Evolutionary conservation across 768 basidiomycete genomes (phyloP).

Genomic region (Boletus coccyginus): DNA sequence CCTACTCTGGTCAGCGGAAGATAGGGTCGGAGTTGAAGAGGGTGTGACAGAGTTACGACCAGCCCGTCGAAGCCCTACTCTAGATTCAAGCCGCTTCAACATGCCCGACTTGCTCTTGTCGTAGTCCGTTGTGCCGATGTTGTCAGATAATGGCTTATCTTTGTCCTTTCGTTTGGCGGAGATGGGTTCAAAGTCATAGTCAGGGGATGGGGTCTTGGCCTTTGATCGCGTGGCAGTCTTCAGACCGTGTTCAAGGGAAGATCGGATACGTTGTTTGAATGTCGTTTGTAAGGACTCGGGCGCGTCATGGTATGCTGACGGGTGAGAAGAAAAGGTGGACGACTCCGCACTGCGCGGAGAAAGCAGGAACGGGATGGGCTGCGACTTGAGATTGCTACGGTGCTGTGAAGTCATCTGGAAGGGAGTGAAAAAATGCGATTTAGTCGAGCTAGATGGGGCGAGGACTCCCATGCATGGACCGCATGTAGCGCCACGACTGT

Average conservation of each 20-base stretch:
- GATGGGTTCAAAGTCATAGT: conserved; percentile 43
- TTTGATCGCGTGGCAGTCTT: conserved; percentile 62
- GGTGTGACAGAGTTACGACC: conserved; percentile 40
- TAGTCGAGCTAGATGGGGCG: conserved; percentile 38
- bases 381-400: conserved; percentile 34
- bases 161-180: conserved; percentile 46
- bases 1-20: conserved; percentile 24
- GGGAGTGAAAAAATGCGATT: conserved; percentile 39
- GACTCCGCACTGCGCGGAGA: conserved; percentile 42
- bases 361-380: conserved; percentile 35
- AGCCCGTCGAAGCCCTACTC: conserved; percentile 47
- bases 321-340: conserved; percentile 33
- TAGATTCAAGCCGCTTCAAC: conserved; percentile 48
- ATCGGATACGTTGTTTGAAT: conserved; percentile 58
- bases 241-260: conserved; percentile 65
- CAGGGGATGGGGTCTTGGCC: conserved; percentile 36
- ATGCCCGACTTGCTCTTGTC: conserved; percentile 45
- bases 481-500: conserved; percentile 29
- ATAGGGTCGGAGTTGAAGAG: conserved; percentile 40
- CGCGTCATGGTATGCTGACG: conserved; percentile 23
- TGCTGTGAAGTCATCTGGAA: conserved; percentile 47
- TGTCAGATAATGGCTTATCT: conserved; percentile 32
- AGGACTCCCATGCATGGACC: conserved; percentile 45
- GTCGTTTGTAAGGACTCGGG: conserved; percentile 47
- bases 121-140: conserved; percentile 22